These are phyloP conservation scores for Tricholoma flavovirens DNA, from an alignment of 768 basidiomycete genomes.

Conservation along the genomic window DNA sequence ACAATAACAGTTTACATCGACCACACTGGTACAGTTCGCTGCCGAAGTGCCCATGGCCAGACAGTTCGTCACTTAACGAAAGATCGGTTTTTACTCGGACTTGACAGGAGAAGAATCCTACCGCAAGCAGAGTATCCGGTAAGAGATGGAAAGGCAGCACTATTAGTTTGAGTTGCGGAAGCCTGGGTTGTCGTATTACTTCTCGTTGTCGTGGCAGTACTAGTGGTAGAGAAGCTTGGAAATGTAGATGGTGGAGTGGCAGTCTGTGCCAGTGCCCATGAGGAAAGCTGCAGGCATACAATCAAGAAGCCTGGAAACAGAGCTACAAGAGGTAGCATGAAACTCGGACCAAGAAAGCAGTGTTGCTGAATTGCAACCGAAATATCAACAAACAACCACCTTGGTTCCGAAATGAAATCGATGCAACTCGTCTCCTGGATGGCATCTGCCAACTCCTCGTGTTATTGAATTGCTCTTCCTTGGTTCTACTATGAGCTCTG, in stretches of 20 bases:
- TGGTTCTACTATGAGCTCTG: too few species aligned
- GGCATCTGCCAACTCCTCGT: too few species aligned
- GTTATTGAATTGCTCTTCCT: too few species aligned
- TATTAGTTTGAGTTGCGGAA: slow-evolving; percentile 24
- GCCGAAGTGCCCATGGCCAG: slow-evolving; percentile 31
- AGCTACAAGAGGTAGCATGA: neutral
- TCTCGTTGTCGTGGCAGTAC: too few species aligned
- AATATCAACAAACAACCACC: too few species aligned
- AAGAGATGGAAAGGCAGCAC: slow-evolving; percentile 33
- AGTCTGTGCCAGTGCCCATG: slow-evolving; percentile 8
- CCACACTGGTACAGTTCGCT: slow-evolving; percentile 38
- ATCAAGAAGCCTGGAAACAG: neutral
- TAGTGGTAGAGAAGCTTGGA: neutral
- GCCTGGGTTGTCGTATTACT: neutral
- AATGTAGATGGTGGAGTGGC: slow-evolving; percentile 16
- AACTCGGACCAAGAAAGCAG: too few species aligned
- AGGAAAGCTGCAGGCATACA: neutral
- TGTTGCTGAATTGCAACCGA: too few species aligned
- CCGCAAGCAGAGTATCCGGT: slow-evolving; percentile 35
- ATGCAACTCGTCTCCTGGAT: too few species aligned
- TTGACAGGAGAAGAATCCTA: slow-evolving; percentile 13
- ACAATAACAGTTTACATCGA: slow-evolving; percentile 48
- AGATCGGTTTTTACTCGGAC: neutral
- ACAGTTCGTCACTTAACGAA: slow-evolving; percentile 38
- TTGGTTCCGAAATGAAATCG: too few species aligned